phyloP scores from a whole-genome alignment of 345 rosid genomes.

The Bruguiera parviflora region DNA sequence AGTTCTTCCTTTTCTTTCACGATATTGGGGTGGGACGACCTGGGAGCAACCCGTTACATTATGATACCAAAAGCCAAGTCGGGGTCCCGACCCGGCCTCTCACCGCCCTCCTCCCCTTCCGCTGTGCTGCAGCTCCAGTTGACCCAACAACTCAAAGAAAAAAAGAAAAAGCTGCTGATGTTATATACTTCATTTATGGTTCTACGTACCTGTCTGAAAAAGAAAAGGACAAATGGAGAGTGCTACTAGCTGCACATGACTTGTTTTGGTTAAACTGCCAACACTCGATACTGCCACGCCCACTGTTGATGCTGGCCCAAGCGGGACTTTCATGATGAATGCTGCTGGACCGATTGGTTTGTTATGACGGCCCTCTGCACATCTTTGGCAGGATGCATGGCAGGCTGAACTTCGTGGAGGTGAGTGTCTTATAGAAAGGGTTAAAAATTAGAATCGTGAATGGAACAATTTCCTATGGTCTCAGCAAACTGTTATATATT shows the following conservation, averaged over 20 bases:
- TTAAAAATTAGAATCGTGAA: neutral
- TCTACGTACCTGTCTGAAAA: too few relatives aligned
- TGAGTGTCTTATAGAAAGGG: conserved; percentile 24
- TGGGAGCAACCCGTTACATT: too few relatives aligned
- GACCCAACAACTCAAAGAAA: too few relatives aligned
- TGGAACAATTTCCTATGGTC: neutral
- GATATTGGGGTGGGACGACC: too few relatives aligned
- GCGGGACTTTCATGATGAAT: conserved; percentile 50
- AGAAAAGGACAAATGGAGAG: too few relatives aligned
- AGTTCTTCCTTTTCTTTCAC: too few relatives aligned
- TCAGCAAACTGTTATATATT: neutral
- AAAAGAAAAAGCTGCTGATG: too few relatives aligned
- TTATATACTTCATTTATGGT: too few relatives aligned
- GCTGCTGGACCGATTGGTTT: conserved; percentile 54
- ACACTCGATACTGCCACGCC: conserved; percentile 97
- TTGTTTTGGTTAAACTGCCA: conserved; percentile 8
- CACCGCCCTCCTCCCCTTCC: too few relatives aligned
- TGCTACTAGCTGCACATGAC: neutral
- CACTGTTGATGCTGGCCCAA: conserved; percentile 69
- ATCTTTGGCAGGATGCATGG: conserved; percentile 74
- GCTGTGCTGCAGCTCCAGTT: too few relatives aligned
- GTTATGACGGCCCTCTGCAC: conserved; percentile 81
- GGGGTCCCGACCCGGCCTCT: too few relatives aligned
- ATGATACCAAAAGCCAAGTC: too few relatives aligned
- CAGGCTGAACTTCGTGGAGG: conserved; percentile 63